A percentile compares a stretch with the other conserved stretches of the same genome.
Conservation (phyloP, 2,329 filamentous ascomycete genomes). For the Fusarium nematophilum region DNA sequence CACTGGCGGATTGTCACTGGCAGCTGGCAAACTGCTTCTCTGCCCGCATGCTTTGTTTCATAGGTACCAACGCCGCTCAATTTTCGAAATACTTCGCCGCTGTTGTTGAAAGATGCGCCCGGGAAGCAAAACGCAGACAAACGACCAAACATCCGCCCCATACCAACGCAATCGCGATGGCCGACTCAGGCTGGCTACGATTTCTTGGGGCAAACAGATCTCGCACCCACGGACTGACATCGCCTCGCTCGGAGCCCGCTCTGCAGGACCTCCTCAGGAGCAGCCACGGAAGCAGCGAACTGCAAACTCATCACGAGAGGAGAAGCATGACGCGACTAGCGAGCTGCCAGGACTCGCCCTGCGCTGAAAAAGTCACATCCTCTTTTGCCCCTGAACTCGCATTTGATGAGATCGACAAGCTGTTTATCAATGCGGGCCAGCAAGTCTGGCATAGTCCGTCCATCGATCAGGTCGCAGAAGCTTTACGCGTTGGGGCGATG, state of each 20-base stretch:
- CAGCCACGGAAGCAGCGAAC: conserved; percentile 8
- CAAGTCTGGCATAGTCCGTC: conserved; percentile 54
- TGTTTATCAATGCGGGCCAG: conserved; percentile 34
- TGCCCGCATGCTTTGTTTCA: too few species aligned
- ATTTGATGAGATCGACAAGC: conserved; percentile 27
- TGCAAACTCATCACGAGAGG: neutral
- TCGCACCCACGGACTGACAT: conserved; percentile 34
- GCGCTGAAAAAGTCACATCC: neutral
- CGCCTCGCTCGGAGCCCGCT: conserved; percentile 37
- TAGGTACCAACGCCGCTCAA: too few species aligned
- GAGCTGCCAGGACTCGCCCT: conserved; percentile 26
- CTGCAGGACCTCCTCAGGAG: conserved; percentile 29
- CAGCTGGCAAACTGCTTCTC: neutral
- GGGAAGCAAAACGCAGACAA: neutral
- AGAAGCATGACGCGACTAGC: conserved; percentile 19
- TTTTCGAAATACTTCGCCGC: neutral
- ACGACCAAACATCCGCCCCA: neutral
- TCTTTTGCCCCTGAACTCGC: neutral
- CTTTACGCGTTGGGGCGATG: conserved; percentile 57
- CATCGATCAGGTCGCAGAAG: conserved; percentile 57
- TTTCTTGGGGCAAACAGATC: conserved; percentile 39
- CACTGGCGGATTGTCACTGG: neutral
- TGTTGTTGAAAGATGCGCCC: neutral
- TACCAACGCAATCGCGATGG: conserved; percentile 28
- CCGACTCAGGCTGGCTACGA: conserved; percentile 40